Percentiles rank a stretch among this genome's conserved stretches.
Evolutionary conservation across 1,284 basidiomycete genomes (phyloP).

Genomic region (Vanrija sp.): DNA sequence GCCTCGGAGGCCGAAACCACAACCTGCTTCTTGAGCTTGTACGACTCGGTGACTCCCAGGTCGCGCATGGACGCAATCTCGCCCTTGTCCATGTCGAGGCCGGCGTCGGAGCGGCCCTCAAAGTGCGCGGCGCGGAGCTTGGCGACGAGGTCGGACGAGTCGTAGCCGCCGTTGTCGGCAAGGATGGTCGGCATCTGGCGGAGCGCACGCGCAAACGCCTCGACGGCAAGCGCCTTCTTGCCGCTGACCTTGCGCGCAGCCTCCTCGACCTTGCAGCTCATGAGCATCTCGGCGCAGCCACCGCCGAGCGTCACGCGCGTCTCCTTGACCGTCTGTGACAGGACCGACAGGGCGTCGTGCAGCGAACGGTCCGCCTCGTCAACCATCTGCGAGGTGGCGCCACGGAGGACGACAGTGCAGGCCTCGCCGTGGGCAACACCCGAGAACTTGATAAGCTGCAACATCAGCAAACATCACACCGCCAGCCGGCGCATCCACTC

Average conservation of each 20-base stretch:
- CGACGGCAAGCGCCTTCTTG: constrained; percentile 93
- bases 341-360: constrained; percentile 93
- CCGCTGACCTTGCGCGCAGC: constrained; percentile 79
- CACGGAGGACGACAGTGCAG: constrained; percentile 97
- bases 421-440: constrained; percentile 97
- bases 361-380: constrained; percentile 98
- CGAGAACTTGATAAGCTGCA: constrained; percentile 95
- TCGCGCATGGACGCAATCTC: constrained; percentile 80
- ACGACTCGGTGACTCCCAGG: constrained; percentile 90
- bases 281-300: constrained; percentile 96
- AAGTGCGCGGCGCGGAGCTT: constrained; percentile 90
- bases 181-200: constrained; percentile 88
- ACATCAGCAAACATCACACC: background rate
- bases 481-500: constrained; percentile 17
- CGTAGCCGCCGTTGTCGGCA: constrained; percentile 96
- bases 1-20: constrained; percentile 93
- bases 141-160: constrained; percentile 92
- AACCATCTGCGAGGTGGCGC: constrained; percentile 97
- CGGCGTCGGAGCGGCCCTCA: constrained; percentile 77
- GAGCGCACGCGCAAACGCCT: constrained; percentile 83
- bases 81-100: constrained; percentile 90
- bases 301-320: constrained; percentile 91
- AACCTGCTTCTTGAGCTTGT: constrained; percentile 95
- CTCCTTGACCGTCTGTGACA: constrained; percentile 97
- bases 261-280: constrained; percentile 92